Evolutionary conservation across 2,329 filamentous ascomycete species (phyloP), one percentile per base, ranked within the genome.

Genomic region (Neurospora sp.): DNA sequence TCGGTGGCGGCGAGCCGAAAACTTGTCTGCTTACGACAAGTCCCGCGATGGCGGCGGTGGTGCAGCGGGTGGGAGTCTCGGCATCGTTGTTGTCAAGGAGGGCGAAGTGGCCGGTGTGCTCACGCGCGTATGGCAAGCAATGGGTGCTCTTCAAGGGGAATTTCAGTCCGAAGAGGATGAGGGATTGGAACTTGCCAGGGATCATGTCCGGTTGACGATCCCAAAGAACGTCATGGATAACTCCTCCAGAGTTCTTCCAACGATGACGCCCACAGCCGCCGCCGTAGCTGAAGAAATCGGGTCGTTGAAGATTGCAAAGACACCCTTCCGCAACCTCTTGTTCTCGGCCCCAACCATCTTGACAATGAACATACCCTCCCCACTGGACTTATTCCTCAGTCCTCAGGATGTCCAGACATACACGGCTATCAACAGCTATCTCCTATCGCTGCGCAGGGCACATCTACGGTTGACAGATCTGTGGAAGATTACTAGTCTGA

Each of bases 331-430:
- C 68, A 93, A 95, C 74, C 83, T 97, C 0, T 84, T 98, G 5
- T 90, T 98, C 71, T 93, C 93, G 2, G 88, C 90, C 0, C 89
- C 93, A 0, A 91, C 90, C 5, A 82, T 84, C 3, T 84, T 99
- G 52, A 88, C 86, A 1, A 84, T 97, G 73, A 87, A 90, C 46
- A 88, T 97, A 9, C 87, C 87, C 2, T 90, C 91, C 2, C 94
- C 96, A 0, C 81, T 98, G 5, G 94, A 98, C 77, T 86, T 99
- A 38, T 97, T 98, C 76, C 87, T 98, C 38, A 89, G 91, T 11
- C 83, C 87, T 4, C 84, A 89, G 0, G 94, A 98, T 76, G 81
- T 97, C 11, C 86, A 91, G 67, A 87, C 88, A 0, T 99, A 98
- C 79, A 91, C 93, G 0, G 85, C 86, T n/a, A 90, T 97, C 72